Base-by-base conservation (phyloP, 331 rosid genomes). In the Erythrophleum ivorense region DNA sequence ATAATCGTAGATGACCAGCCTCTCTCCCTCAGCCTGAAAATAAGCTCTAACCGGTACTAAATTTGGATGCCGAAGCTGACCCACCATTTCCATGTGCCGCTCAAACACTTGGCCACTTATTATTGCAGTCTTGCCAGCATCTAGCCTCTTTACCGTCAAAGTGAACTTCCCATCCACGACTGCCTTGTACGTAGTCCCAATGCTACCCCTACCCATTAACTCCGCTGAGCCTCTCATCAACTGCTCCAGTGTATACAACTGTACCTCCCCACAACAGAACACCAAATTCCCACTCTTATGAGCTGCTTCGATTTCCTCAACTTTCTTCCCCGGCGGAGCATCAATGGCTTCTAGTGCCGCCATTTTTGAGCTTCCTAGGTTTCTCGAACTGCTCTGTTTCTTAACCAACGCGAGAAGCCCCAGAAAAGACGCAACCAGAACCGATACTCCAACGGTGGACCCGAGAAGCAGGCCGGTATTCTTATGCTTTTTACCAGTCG, bases 201-300 rank as follows among this genome's bases (percentile, higher is more conserved):
- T 84, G 9, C 86, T 87, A 24, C 99, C 99, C 53, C 98, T 89
- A 1, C 98, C 99, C 1, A 95, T 86, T 43, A 95, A 82, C 92
- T 95, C 99, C 36, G 99, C 99, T 55, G 99, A 93, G 4, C 93
- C 99, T 36, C 90, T 83, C 99, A 95, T 95, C 55, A 95, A 80
- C 89, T 89, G 92, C 68, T 95, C 98, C 89, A 93, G 76, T 63
- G 86, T 89, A 69, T 91, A 95, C 12, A 83, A 48, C 73, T 81
- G 90, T 14, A 81, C 84, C 88, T 95, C 97, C 48, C 97, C 96
- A 6, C 84, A 81, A 71, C 92, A 87, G 85, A 95, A 93, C 83
- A 91, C 85, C 77, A 95, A 80, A 74, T 80, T 85, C 67, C 97
- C 95, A 36, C 93, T 95, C 85, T 80, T 84, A 12, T 81, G 89